Conservation (phyloP, 2,329 filamentous ascomycete species). For the Chrysosporium keratinophilum region DNA sequence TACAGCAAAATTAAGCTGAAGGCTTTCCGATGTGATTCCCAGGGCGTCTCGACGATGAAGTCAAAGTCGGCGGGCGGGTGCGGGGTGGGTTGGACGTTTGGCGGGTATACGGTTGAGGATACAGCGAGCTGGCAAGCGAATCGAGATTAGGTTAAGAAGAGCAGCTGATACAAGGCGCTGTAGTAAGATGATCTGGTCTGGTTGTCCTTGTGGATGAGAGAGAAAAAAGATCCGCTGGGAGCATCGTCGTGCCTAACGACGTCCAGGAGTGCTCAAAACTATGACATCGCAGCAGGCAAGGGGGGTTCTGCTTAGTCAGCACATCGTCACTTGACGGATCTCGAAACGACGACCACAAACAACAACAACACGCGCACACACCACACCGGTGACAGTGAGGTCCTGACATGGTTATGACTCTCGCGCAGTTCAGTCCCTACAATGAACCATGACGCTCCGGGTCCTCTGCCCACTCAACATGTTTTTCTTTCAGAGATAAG, state of each 20-base stretch:
- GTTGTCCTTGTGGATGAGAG: not conserved
- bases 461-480: conserved; percentile 54
- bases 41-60: not conserved
- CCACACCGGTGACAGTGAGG: not conserved
- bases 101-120: not conserved
- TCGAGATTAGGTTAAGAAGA: not conserved
- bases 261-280: not conserved
- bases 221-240: not conserved
- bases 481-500: conserved; percentile 56
- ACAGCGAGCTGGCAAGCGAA: not conserved
- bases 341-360: not conserved
- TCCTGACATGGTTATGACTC: not conserved
- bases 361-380: too few species aligned
- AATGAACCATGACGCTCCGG: conserved; percentile 31
- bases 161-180: not conserved
- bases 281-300: conserved; percentile 2
- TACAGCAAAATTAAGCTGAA: not conserved
- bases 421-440: not conserved
- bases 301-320: not conserved
- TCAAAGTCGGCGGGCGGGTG: not conserved
- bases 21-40: not conserved
- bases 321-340: not conserved
- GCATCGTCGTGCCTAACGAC: not conserved
- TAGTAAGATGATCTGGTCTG: not conserved
- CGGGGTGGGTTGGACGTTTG: conserved; percentile 1